Conservation (phyloP, 305 asterid species). For the Fraxinus sp. region DNA sequence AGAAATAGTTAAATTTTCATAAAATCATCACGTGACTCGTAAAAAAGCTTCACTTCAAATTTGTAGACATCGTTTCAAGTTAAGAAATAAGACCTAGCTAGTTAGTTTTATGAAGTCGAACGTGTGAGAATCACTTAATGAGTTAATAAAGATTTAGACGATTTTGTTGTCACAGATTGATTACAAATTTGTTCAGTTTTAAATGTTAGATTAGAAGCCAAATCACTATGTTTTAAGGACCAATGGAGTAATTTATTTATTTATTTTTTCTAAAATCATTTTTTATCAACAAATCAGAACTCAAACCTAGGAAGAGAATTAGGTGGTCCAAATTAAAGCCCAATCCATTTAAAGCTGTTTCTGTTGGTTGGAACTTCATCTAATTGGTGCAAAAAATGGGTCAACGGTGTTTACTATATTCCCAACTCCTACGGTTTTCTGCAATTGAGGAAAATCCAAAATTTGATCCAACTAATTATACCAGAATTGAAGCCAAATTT, state of each 20-base stretch:
- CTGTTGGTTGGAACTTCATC: conserved; percentile 33
- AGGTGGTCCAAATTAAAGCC: conserved; percentile 22
- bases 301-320: conserved; percentile 14
- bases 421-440: conserved; percentile 10
- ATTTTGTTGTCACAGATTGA: background rate
- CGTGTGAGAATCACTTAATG: background rate
- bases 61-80: background rate
- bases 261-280: background rate
- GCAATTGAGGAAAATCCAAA: conserved; percentile 14
- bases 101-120: background rate
- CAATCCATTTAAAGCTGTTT: conserved; percentile 23
- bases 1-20: background rate
- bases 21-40: background rate
- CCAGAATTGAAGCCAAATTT: background rate
- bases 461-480: background rate
- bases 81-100: too few relatives aligned
- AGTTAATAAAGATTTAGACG: too few relatives aligned
- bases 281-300: background rate
- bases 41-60: background rate
- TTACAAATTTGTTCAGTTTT: background rate
- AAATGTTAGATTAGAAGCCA: background rate
- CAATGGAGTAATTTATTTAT: background rate
- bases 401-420: background rate
- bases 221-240: background rate
- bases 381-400: conserved; percentile 8